These are phyloP conservation scores for Prinsepia uniflora DNA, from an alignment of 306 rosid species.

Conservation along the genomic window DNA sequence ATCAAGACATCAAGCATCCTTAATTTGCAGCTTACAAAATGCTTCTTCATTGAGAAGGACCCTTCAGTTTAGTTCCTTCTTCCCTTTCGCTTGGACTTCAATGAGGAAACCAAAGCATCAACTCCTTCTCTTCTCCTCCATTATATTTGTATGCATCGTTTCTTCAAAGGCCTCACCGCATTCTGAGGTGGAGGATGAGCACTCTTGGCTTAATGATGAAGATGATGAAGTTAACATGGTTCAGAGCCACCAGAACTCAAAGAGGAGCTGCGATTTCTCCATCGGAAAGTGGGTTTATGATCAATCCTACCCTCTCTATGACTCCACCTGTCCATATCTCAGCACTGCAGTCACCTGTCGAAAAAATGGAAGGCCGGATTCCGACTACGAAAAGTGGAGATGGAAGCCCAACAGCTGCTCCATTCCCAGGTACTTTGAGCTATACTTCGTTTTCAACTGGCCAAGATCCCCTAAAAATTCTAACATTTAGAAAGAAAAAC, in stretches of 20 bases:
- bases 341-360: conserved; percentile 83
- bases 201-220: conserved; percentile 46
- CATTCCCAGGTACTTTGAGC: conserved; percentile 54
- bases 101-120: conserved; percentile 52
- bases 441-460: too few species aligned
- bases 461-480: too few species aligned
- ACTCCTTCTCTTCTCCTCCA: conserved; percentile 33
- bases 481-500: too few species aligned
- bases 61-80: conserved; percentile 8
- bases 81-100: conserved; percentile 20
- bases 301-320: conserved; percentile 85
- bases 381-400: conserved; percentile 88
- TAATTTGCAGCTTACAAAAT: conserved; percentile 29
- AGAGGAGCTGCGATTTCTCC: conserved; percentile 59
- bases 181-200: conserved; percentile 40
- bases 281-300: conserved; percentile 85
- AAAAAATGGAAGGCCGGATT: conserved; percentile 92
- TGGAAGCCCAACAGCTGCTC: conserved; percentile 85
- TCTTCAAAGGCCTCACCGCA: conserved; percentile 33
- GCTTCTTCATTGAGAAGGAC: conserved; percentile 24
- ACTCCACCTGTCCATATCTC: conserved; percentile 72
- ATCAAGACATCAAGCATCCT: background rate
- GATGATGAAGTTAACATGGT: conserved; percentile 58
- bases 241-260: conserved; percentile 42
- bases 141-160: conserved; percentile 35